Conservation (phyloP, 1,284 basidiomycete species). For the Trametes versicolor region DNA sequence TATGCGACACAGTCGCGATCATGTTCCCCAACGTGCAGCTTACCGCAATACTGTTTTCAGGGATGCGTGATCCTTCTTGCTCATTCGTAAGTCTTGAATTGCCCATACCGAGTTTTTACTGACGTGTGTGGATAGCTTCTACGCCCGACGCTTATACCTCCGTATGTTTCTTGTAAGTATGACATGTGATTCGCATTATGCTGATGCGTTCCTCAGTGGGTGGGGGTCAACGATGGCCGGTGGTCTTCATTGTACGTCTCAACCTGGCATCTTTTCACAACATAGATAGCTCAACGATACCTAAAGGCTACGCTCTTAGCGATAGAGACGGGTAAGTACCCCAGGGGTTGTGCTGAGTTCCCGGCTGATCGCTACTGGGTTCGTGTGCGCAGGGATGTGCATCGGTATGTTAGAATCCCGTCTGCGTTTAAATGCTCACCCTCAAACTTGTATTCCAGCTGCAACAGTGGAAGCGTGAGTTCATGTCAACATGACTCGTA, state of each 20-base stretch:
- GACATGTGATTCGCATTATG: neutral
- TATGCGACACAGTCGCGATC: neutral
- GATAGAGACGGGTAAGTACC: neutral
- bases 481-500: too few species aligned
- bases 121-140: conserved; percentile 23
- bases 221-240: neutral
- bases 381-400: conserved; percentile 11
- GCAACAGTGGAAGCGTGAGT: conserved; percentile 18
- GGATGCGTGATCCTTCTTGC: neutral
- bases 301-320: neutral
- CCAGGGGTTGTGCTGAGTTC: neutral
- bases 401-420: conserved; percentile 13
- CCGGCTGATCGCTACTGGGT: neutral
- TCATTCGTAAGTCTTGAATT: conserved; percentile 5
- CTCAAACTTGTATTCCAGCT: too few species aligned
- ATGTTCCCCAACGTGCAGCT: neutral
- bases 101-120: too few species aligned
- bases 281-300: neutral
- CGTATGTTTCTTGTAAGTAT: conserved; percentile 5
- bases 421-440: too few species aligned
- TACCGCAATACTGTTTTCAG: neutral
- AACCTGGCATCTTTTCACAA: too few species aligned
- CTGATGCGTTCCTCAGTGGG: neutral
- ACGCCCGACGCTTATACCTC: conserved; percentile 19
- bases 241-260: conserved; percentile 12